These are phyloP conservation scores for Alternaria postmessia DNA, from an alignment of 2,329 filamentous ascomycete genomes.

Conservation along the genomic window DNA sequence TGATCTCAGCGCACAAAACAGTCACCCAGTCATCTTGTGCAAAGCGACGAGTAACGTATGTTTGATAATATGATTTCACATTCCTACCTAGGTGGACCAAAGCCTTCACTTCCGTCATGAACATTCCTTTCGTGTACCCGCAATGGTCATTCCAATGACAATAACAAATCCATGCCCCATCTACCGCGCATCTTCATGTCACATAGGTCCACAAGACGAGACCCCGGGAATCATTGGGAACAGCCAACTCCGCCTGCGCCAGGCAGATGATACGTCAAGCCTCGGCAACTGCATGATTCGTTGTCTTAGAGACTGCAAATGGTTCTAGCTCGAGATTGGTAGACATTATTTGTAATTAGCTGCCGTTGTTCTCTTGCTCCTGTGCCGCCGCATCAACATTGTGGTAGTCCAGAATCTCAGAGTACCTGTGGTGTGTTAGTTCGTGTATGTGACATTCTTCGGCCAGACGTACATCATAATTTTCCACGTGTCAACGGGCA, in stretches of 20 bases:
- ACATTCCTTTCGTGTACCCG: constrained; percentile 19
- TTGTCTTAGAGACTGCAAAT: constrained; percentile 22
- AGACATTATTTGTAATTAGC: constrained; percentile 26
- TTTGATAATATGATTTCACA: constrained; percentile 19
- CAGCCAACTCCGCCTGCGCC: constrained; percentile 22
- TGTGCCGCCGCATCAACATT: constrained; percentile 77
- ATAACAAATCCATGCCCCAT: constrained; percentile 23
- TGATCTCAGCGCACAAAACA: not conserved
- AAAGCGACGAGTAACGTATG: constrained; percentile 12
- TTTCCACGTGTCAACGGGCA: constrained; percentile 99
- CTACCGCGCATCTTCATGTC: constrained; percentile 24
- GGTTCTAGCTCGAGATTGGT: constrained; percentile 17
- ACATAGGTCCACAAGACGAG: constrained; percentile 21
- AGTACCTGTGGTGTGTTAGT: constrained; percentile 73
- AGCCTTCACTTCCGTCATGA: constrained; percentile 12
- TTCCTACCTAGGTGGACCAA: constrained; percentile 23
- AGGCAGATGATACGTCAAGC: constrained; percentile 24
- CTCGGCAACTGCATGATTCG: constrained; percentile 16
- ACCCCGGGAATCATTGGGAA: constrained; percentile 28
- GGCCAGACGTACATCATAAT: constrained; percentile 86
- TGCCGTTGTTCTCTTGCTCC: constrained; percentile 45
- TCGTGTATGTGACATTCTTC: not conserved
- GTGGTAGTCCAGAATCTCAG: constrained; percentile 97
- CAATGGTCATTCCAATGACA: constrained; percentile 23
- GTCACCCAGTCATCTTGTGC: not conserved